These are phyloP conservation scores for Gracilaria vermiculophylla DNA, from an alignment of 23 red algal genomes.

Conservation along the genomic window DNA sequence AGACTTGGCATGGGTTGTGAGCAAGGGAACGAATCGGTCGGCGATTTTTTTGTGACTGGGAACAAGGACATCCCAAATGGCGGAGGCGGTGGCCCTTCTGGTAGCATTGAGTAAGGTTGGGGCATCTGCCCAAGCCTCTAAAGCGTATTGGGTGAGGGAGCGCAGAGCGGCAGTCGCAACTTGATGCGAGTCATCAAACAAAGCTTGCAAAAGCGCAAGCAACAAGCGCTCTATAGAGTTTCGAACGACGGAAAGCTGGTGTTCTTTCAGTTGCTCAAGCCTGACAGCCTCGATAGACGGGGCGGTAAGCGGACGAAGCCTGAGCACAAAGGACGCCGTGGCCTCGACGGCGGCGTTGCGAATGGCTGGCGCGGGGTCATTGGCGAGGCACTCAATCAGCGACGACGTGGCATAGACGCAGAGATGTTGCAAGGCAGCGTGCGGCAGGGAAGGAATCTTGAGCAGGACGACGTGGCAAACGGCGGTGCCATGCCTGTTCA, in stretches of 20 bases:
- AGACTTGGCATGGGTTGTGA: not conserved
- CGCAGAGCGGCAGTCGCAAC: constrained; percentile 37
- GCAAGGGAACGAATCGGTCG: constrained; percentile 9
- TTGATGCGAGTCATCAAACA: constrained; percentile 27
- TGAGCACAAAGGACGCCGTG: constrained; percentile 3
- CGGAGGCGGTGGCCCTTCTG: constrained; percentile 4
- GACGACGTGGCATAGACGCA: constrained; percentile 39
- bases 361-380: constrained; percentile 1
- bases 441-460: constrained; percentile 50
- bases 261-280: constrained; percentile 16
- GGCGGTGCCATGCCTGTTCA: not conserved
- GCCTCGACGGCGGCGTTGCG: constrained; percentile 23
- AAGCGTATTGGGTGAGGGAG: constrained; percentile 21
- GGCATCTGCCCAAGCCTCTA: not conserved
- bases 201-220: constrained; percentile 43
- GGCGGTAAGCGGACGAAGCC: constrained; percentile 43
- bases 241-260: constrained; percentile 17
- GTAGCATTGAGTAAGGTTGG: constrained; percentile 26
- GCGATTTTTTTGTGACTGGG: constrained; percentile 13
- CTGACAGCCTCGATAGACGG: constrained; percentile 36
- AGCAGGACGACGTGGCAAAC: constrained; percentile 1
- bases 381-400: not conserved
- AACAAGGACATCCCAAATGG: constrained; percentile 49
- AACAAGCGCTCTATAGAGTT: constrained; percentile 32
- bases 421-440: constrained; percentile 44